Evolutionary conservation across 306 rosid species (phyloP), one percentile per base, ranked within the genome.

Genomic region (Senna siamea): DNA sequence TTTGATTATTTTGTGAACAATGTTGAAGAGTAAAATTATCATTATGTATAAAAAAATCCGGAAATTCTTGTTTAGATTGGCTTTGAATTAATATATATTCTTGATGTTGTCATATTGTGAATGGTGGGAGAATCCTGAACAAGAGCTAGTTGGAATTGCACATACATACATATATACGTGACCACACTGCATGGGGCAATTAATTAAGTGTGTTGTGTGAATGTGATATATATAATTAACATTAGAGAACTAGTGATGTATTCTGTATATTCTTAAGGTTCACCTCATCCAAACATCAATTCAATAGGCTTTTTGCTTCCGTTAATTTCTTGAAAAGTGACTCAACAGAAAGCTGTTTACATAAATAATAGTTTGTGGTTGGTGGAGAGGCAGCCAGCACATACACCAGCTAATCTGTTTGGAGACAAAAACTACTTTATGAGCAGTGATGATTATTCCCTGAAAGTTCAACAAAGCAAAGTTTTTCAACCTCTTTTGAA

Each of bases 401-500:
- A 38, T 26, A n/a, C n/a, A n/a, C n/a, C n/a, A n/a, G n/a, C n/a
- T n/a, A n/a, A n/a, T n/a, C n/a, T n/a, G n/a, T n/a, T n/a, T n/a
- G n/a, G n/a, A n/a, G n/a, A n/a, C 76, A 59, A 55, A 17, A 30
- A 2, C 30, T 57, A 61, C 72, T 77, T 76, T 71, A 59, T 76
- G 20, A 67, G 72, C 65, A 51, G 44, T 69, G 62, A 78, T 82
- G 52, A 74, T 70, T 81, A 61, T 67, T 61, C 79, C 82, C 76
- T 46, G 77, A 80, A 86, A 82, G 83, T 78, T 80, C 73, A 77
- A 51, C 19, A 57, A 78, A 57, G 38, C 63, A 41, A 60, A 57
- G 57, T 46, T 64, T 75, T 63, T 13, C 68, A 67, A 75, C 74
- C 55, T 71, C 69, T 19, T 34, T 17, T 19, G 1, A 0, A 11